Evolutionary conservation across 108 stramenopile genomes (phyloP).

Genomic region (Fragilariopsis cylindrus): DNA sequence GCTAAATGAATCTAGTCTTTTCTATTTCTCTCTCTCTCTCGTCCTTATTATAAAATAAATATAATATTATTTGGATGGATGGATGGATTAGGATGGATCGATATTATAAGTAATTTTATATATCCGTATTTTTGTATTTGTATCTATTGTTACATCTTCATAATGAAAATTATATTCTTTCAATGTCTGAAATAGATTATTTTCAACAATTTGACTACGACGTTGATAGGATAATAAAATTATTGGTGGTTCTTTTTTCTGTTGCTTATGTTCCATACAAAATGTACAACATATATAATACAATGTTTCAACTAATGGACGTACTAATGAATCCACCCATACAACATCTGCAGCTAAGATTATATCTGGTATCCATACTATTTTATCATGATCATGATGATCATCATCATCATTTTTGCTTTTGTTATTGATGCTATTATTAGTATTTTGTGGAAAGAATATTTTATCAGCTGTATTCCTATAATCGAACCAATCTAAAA

Average conservation of each 20-base stretch:
- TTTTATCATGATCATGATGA: conserved; percentile 32
- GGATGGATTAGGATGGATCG: too few relatives aligned
- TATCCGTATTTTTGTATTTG: too few relatives aligned
- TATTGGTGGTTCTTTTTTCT: neutral
- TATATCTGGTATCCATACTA: conserved; percentile 45
- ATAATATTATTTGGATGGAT: too few relatives aligned
- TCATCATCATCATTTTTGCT: neutral
- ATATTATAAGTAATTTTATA: too few relatives aligned
- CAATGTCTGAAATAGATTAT: neutral
- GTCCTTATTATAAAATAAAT: too few relatives aligned
- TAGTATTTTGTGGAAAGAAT: neutral
- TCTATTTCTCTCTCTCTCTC: too few relatives aligned
- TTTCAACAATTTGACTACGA: conserved; percentile 25
- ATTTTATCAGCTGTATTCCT: too few relatives aligned
- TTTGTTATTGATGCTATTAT: neutral
- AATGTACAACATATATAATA: conserved; percentile 18
- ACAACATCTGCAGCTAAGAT: conserved; percentile 73
- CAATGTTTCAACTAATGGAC: conserved; percentile 56
- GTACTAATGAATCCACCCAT: conserved; percentile 60
- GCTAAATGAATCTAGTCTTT: too few relatives aligned
- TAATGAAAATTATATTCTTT: neutral
- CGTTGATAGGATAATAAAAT: conserved; percentile 65
- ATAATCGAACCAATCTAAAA: conserved; percentile 52
- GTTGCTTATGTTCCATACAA: neutral
- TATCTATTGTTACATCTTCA: neutral